Evolutionary conservation across 1,284 basidiomycete species (phyloP).

Genomic region (Neolentinus lepideus): DNA sequence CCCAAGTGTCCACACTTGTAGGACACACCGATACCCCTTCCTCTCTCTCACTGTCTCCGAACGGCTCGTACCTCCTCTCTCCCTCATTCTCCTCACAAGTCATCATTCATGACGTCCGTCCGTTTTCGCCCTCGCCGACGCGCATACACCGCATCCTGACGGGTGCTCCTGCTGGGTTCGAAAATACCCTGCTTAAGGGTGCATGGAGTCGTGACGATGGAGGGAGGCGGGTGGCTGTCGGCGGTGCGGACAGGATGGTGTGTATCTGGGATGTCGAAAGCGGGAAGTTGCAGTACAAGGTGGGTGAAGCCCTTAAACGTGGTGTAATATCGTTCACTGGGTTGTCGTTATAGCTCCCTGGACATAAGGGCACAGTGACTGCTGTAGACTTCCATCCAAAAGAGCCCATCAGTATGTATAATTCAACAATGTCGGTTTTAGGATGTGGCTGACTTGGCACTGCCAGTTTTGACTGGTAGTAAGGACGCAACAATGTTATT

Average conservation of each 20-base stretch:
- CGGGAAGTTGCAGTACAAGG: slow-evolving; percentile 82
- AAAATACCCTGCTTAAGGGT: slow-evolving; percentile 72
- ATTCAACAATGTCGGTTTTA: neutral
- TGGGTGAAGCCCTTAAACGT: slow-evolving; percentile 19
- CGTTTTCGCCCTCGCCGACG: slow-evolving; percentile 79
- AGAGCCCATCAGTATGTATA: slow-evolving; percentile 78
- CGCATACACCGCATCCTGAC: slow-evolving; percentile 75
- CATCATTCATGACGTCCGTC: slow-evolving; percentile 85
- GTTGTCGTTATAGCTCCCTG: slow-evolving; percentile 57
- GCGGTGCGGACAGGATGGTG: slow-evolving; percentile 79
- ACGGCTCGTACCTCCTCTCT: slow-evolving; percentile 79
- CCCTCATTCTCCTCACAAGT: slow-evolving; percentile 84
- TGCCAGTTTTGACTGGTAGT: slow-evolving; percentile 73
- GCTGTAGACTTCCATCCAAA: slow-evolving; percentile 87
- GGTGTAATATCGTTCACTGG: neutral
- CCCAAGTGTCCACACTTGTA: slow-evolving; percentile 67
- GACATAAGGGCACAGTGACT: slow-evolving; percentile 91
- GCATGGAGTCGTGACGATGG: slow-evolving; percentile 79
- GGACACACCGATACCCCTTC: slow-evolving; percentile 88
- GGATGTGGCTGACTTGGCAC: neutral
- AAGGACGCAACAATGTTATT: slow-evolving; percentile 87
- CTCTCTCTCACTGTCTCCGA: slow-evolving; percentile 83
- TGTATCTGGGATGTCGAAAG: slow-evolving; percentile 93
- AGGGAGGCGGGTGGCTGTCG: slow-evolving; percentile 67
- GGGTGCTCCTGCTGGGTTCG: slow-evolving; percentile 88